Base-by-base conservation (phyloP, 768 basidiomycete species). In the Krasilnikovozyma curviuscula region DNA sequence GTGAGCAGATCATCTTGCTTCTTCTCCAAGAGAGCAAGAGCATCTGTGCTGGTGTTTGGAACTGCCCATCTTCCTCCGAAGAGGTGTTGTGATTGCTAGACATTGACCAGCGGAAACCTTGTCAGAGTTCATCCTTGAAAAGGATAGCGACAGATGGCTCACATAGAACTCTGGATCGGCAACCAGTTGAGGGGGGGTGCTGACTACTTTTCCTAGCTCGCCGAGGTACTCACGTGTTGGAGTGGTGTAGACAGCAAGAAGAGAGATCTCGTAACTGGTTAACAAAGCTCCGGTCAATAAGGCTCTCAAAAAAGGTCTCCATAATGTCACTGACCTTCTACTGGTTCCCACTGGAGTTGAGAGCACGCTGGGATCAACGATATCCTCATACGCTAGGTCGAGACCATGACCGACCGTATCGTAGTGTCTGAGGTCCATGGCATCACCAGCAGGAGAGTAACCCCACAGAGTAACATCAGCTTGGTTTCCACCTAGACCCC, bases 401-500 rank as follows among this genome's bases (percentile, higher is more conserved):
- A 46, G 45, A 9, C 21, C 25, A 13, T 33, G 23, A 27, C 29
- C 24, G 19, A 24, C 18, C 3, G 19, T 46, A 2, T n/a, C n/a
- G 44, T 46, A 46, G 16, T 46, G 45, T 2, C 45, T 23, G 9
- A 35, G 34, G 34, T 46, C 45, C 21, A 46, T 34, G 24, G 45
- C 33, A 1, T 25, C 35, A 24, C 45, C 45, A 9, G 45, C 45
- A 1, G 45, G 45, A 19, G 45, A 46, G 34, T 46, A 46, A n/a
- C 34, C 45, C 45, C 45, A 46, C n/a, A 46, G 19, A 3, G 45
- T 46, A n/a, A 46, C 45, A 3, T 33, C 29, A 1, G 45, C 45
- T 8, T 16, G 8, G 25, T 46, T 37, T 16, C 12, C 21, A 16
- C 45, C 34, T 10, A 37, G 34, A 14, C 39, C 39, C n/a, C 29